Evolutionary conservation across 2,329 filamentous ascomycete genomes (phyloP).

Genomic region (Domatiomyces catenatus): DNA sequence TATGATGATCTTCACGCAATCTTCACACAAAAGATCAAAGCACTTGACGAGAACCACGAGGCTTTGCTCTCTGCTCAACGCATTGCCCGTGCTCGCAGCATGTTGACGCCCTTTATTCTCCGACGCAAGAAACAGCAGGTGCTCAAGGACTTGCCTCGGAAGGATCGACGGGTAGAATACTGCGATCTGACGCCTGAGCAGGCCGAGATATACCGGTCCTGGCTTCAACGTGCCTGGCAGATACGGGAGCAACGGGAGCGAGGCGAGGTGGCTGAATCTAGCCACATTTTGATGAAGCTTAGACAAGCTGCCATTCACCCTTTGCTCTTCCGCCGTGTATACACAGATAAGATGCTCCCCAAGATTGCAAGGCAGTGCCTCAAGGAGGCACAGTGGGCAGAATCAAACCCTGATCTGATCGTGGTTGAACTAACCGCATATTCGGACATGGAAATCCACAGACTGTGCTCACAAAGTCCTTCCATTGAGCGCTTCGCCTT

Average conservation of each 20-base stretch:
- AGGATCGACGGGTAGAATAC: conserved; percentile 61
- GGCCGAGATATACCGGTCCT: conserved; percentile 54
- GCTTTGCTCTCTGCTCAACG: conserved; percentile 75
- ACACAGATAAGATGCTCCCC: conserved; percentile 56
- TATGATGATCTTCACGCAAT: conserved; percentile 69
- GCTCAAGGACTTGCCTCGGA: conserved; percentile 63
- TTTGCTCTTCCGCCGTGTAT: conserved; percentile 69
- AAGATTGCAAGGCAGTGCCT: conserved; percentile 67
- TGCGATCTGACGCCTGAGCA: conserved; percentile 67
- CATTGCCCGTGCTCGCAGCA: conserved; percentile 72
- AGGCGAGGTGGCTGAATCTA: conserved; percentile 40
- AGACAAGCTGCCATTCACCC: conserved; percentile 88
- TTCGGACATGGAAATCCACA: conserved; percentile 48
- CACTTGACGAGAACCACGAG: conserved; percentile 55
- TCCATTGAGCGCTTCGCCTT: conserved; percentile 42
- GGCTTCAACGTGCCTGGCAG: conserved; percentile 47
- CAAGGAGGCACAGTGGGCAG: conserved; percentile 44
- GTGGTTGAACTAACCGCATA: conserved; percentile 39
- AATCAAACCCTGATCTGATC: conserved; percentile 37
- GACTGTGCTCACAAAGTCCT: conserved; percentile 38
- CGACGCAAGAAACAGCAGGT: conserved; percentile 89
- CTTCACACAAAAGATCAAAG: conserved; percentile 82
- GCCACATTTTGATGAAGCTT: conserved; percentile 72
- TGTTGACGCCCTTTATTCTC: conserved; percentile 88
- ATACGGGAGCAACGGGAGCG: conserved; percentile 44